phyloP scores from a whole-genome alignment of 2,329 filamentous ascomycete genomes.

The Venturia effusa region DNA sequence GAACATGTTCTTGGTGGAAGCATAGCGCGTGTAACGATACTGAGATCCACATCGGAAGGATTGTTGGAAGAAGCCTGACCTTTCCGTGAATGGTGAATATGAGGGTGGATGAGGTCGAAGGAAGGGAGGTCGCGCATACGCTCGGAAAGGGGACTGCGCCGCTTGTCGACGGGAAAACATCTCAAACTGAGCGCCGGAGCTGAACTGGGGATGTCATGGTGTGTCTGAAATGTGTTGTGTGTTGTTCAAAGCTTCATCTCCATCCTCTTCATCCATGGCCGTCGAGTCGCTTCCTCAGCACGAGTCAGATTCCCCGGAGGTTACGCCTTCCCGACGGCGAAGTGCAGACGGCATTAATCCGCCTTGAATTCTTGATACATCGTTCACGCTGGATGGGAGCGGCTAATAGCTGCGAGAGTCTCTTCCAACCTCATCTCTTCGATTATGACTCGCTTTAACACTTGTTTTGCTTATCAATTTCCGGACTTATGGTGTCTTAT shows the following conservation, averaged over 20 bases:
- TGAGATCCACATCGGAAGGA: not conserved
- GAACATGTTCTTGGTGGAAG: not conserved
- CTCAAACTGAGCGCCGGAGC: not conserved
- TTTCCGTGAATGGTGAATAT: not conserved
- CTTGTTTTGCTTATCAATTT: not conserved
- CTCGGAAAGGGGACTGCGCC: not conserved
- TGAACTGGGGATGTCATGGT: not conserved
- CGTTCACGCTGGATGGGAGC: not conserved
- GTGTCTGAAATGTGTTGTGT: not conserved
- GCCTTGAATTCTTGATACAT: not conserved
- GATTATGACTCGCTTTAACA: not conserved
- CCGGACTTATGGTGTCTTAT: too few relatives aligned
- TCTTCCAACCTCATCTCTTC: not conserved
- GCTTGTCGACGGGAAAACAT: not conserved
- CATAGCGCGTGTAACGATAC: conserved; percentile 6
- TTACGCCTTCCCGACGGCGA: not conserved
- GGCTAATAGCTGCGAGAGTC: not conserved
- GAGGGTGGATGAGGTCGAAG: not conserved
- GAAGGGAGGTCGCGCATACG: not conserved
- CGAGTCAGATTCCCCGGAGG: not conserved
- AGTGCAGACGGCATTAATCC: not conserved
- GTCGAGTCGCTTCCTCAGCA: not conserved
- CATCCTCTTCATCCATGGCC: not conserved
- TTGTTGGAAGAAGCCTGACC: not conserved
- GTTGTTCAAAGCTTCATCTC: not conserved